Percentiles rank a stretch among this genome's conserved stretches.
Evolutionary conservation across 306 rosid species (phyloP).

Genomic region (Sophora flavescens): DNA sequence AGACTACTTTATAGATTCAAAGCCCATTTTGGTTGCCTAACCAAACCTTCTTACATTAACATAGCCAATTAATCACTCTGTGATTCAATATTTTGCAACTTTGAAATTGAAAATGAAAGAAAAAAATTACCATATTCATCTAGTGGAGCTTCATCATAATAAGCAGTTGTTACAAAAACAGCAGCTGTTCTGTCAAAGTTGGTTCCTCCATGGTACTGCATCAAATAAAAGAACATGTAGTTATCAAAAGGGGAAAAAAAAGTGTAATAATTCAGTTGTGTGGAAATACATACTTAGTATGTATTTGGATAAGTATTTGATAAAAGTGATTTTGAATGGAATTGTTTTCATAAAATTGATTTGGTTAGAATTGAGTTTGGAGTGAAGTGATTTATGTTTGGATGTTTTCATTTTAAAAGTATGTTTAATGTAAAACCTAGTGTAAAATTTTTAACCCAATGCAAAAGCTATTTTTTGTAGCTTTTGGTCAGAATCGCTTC

Average conservation of each 20-base stretch:
- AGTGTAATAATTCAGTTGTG: background rate
- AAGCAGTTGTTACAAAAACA: conserved; percentile 59
- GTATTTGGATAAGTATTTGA: too few species aligned
- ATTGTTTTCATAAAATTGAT: too few species aligned
- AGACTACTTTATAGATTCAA: background rate
- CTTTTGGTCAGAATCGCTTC: too few species aligned
- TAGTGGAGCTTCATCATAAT: conserved; percentile 71
- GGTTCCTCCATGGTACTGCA: conserved; percentile 77
- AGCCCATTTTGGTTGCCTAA: conserved; percentile 73
- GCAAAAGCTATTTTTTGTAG: too few species aligned
- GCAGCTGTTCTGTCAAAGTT: conserved; percentile 68
- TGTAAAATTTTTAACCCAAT: too few species aligned
- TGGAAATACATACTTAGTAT: too few species aligned
- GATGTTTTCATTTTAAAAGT: too few species aligned
- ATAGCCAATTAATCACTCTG: conserved; percentile 8
- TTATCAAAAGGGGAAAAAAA: background rate
- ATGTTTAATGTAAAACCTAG: too few species aligned
- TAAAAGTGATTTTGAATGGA: too few species aligned
- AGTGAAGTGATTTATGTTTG: too few species aligned
- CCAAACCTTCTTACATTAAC: conserved; percentile 57
- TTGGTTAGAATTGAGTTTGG: too few species aligned
- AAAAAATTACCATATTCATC: conserved; percentile 54
- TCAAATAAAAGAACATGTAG: background rate
- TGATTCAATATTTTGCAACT: background rate
- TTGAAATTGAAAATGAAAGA: background rate